Conservation (phyloP, 352 stramenopile species). For the Thalassiosira exigua region DNA sequence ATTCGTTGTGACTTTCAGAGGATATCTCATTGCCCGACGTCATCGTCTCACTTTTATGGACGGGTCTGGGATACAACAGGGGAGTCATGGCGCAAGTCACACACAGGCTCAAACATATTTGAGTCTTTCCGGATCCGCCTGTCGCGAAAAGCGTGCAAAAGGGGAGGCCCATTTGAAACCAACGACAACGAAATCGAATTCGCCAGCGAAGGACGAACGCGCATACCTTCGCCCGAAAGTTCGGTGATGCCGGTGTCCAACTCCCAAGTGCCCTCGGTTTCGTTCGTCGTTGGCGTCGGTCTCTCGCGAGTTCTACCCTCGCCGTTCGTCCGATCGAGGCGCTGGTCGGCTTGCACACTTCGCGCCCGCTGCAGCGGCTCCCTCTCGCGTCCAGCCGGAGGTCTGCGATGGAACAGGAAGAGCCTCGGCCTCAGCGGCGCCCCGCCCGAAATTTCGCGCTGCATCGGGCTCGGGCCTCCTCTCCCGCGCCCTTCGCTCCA, state of each 20-base stretch:
- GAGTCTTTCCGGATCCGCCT: slow-evolving; percentile 59
- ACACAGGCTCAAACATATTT: slow-evolving; percentile 47
- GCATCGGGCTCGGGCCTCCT: background rate
- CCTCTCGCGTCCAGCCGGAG: background rate
- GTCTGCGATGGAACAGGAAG: slow-evolving; percentile 15
- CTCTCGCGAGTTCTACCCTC: background rate
- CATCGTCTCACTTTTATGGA: background rate
- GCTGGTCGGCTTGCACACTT: background rate
- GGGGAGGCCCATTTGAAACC: too few species aligned
- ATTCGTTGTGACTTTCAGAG: too few species aligned
- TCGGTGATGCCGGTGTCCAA: slow-evolving; percentile 47
- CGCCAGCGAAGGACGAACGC: too few species aligned
- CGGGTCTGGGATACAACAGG: background rate
- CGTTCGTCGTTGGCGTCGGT: background rate
- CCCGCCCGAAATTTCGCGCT: background rate
- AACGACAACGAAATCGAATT: too few species aligned
- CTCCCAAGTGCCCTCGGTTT: slow-evolving; percentile 23
- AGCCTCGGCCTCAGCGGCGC: slow-evolving; percentile 13
- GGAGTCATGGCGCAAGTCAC: slow-evolving; percentile 36
- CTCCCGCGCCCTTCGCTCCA: background rate
- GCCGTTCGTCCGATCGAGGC: background rate
- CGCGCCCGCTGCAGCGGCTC: too few species aligned
- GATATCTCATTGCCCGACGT: too few species aligned
- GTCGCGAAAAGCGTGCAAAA: too few species aligned
- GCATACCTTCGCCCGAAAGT: slow-evolving; percentile 47